Conservation (phyloP, 352 stramenopile species). For the Pythium utonaiense region DNA sequence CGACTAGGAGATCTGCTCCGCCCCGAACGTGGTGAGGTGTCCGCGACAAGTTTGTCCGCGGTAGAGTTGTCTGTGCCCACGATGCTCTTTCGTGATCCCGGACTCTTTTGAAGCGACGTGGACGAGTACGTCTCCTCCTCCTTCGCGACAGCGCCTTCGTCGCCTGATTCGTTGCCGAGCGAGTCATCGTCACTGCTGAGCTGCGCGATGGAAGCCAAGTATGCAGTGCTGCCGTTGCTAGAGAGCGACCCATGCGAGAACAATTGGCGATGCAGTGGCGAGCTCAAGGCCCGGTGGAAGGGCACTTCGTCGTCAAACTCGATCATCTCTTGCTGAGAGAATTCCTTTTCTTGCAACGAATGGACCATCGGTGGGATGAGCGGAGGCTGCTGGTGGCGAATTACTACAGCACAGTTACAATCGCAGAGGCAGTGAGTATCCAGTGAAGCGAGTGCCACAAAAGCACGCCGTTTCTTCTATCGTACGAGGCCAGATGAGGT, state of each 20-base stretch:
- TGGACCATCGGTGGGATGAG: slow-evolving; percentile 40
- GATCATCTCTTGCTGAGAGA: slow-evolving; percentile 22
- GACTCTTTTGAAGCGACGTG: background rate
- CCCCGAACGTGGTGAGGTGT: background rate
- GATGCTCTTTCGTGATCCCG: background rate
- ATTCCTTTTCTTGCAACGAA: slow-evolving; percentile 27
- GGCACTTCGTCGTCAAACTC: slow-evolving; percentile 43
- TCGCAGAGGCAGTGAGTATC: no score
- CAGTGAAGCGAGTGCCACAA: background rate
- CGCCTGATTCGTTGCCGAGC: background rate
- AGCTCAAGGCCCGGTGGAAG: slow-evolving; percentile 26
- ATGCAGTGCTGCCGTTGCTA: slow-evolving; percentile 4
- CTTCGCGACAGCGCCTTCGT: background rate
- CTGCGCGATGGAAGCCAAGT: slow-evolving; percentile 12
- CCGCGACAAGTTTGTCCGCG: background rate
- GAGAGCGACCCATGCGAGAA: slow-evolving; percentile 12
- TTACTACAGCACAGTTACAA: no score
- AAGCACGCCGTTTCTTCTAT: background rate
- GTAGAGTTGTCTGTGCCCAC: background rate
- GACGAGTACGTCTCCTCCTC: background rate
- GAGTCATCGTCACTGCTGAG: slow-evolving; percentile 5
- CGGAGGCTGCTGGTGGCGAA: slow-evolving; percentile 43
- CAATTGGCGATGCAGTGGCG: slow-evolving; percentile 1
- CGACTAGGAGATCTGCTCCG: background rate
- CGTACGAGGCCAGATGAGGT: slow-evolving; percentile 84